Evolutionary conservation across 2,329 filamentous ascomycete genomes (phyloP), one percentile per base, ranked within the genome.

Genomic region (Colletotrichum shisoi): DNA sequence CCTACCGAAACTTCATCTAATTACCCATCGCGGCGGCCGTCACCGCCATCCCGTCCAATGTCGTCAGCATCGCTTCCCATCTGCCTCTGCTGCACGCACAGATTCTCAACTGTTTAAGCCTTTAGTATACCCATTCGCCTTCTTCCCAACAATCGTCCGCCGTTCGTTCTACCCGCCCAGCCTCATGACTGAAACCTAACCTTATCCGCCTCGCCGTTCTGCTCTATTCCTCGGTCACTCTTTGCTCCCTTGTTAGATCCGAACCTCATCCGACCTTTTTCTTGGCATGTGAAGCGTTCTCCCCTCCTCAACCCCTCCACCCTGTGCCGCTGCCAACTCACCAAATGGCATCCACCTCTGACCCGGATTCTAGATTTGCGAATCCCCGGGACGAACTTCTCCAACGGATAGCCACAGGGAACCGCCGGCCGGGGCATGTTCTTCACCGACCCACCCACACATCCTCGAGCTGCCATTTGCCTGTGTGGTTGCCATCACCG

Each of bases 1-100:
- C 17, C 24, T 60, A 31, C 27, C 27, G 31, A 40, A 31, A 40
- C 19, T 52, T 40, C 27, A 39, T 12, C 39, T 46, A 39, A 21
- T 39, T 19, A 27, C 56, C 54, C 37, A 64, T 31, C 60, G 34
- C 2, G 4, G 34, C 44, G 46, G 53, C 42, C 27, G 49, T 51
- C 64, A 51, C 61, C 54, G 54, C 61, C 54, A 61, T 51, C 54
- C 62, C 61, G 49, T 67, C 65, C 49, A 21, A 67, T 64, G 61
- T 67, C 60, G 60, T 54, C 61, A 59, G 60, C 60, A 54, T 39
- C 49, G 48, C 57, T 63, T 53, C 53, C 34, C 54, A 46, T 63
- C 60, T 51, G 46, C 27, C 21, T 63, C 19, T 63, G 2, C 39
- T 34, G 21, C 34, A 42, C 4, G 21, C 45, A 12, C 37, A 59